Evolutionary conservation across 2,329 filamentous ascomycete species (phyloP).

Genomic region (Arthrobotrys sinensis): DNA sequence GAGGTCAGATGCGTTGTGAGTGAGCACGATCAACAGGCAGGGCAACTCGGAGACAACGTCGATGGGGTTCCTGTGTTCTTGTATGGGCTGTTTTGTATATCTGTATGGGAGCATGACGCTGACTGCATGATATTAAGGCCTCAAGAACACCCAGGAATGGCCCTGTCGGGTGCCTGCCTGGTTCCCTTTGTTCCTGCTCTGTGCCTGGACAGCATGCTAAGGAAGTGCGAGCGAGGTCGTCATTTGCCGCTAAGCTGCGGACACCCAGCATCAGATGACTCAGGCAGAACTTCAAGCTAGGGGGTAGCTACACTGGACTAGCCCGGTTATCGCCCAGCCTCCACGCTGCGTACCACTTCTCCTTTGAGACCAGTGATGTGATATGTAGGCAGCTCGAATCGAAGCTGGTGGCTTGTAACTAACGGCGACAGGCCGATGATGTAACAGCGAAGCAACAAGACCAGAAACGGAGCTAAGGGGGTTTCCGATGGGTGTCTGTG

Average conservation of each 20-base stretch:
- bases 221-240: constrained; percentile 15
- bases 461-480: constrained; percentile 1
- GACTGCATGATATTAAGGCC: constrained; percentile 31
- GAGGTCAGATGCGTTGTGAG: constrained; percentile 55
- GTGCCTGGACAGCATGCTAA: constrained; percentile 15
- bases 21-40: constrained; percentile 24
- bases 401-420: constrained; percentile 10
- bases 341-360: constrained; percentile 14
- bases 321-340: constrained; percentile 22
- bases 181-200: constrained; percentile 8
- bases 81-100: neutral
- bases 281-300: constrained; percentile 18
- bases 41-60: constrained; percentile 25
- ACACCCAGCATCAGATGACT: constrained; percentile 48
- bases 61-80: neutral
- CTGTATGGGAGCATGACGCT: constrained; percentile 22
- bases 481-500: neutral
- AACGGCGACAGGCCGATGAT: constrained; percentile 53
- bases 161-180: constrained; percentile 36
- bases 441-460: constrained; percentile 51
- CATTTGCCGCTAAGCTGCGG: constrained; percentile 41
- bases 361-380: constrained; percentile 17
- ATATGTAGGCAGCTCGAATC: constrained; percentile 9
- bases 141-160: constrained; percentile 8
- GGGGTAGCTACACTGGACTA: neutral